phyloP scores from a whole-genome alignment of 176 grass and related monocot genomes.

The Phoenix roebelenii region DNA sequence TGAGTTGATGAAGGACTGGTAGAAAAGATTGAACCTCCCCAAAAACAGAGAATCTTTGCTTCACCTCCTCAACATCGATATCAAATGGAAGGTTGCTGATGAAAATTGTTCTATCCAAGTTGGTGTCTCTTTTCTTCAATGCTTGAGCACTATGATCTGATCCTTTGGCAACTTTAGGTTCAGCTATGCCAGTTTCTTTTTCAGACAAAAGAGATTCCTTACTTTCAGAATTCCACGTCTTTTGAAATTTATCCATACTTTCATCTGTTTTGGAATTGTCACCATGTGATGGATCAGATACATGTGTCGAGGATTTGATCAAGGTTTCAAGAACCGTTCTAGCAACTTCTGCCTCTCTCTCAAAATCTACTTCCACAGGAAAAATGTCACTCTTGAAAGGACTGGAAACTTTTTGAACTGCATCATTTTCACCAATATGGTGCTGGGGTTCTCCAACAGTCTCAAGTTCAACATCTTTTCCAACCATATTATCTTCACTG shows the following conservation, averaged over 20 bases:
- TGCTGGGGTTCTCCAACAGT: conserved; percentile 4
- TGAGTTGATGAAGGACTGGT: conserved; percentile 86
- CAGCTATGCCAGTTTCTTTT: conserved; percentile 9
- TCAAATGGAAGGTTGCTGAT: conserved; percentile 96
- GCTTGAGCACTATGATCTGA: conserved; percentile 10
- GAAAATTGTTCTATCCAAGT: conserved; percentile 75
- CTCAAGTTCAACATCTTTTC: conserved; percentile 35
- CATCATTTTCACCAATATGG: neutral
- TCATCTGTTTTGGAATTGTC: conserved; percentile 13
- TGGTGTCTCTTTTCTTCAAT: conserved; percentile 20
- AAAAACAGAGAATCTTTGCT: conserved; percentile 64
- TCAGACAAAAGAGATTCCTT: conserved; percentile 33
- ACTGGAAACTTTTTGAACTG: neutral
- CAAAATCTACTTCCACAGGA: conserved; percentile 47
- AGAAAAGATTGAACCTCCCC: conserved; percentile 81
- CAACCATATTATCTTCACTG: conserved; percentile 39
- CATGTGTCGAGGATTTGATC: conserved; percentile 50
- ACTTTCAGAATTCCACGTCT: conserved; percentile 9
- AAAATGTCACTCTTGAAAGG: conserved; percentile 25
- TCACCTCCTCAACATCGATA: conserved; percentile 58
- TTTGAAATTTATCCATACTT: conserved; percentile 30
- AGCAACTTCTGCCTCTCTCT: conserved; percentile 56
- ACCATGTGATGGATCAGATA: conserved; percentile 38
- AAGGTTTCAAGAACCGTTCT: conserved; percentile 78
- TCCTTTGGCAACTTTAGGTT: conserved; percentile 14